Base-by-base conservation (phyloP, 805 yeast species). In the Candida takata region DNA sequence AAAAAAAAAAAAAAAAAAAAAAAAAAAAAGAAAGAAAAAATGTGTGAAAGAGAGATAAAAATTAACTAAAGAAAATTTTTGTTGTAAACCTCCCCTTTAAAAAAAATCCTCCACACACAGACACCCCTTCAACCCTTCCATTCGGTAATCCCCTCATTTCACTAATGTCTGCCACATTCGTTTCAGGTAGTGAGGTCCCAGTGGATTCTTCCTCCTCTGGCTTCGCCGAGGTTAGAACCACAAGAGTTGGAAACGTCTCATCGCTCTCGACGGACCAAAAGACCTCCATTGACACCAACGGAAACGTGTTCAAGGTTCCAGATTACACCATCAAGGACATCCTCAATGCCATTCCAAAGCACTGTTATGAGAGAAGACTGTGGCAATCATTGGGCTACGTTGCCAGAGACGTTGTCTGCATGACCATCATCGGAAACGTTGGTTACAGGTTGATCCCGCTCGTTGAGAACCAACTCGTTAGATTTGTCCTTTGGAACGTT, bases 261-360 rank as follows among this genome's bases (percentile, higher is more conserved):
- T 44, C 48, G 13, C 33, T 53, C 24, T 28, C 37, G 26, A 10
- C 45, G n/a, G 30, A 39, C 24, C 42, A 54, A 41, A 43, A 49
- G 27, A 42, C 54, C 17, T 74, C 78, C 24, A 59, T 65, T 34
- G 73, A 73, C 51, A 67, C 77, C 15, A 48, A 60, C 41, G 83
- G 83, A 33, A 63, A 70, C 18, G 69, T 60, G 17, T 76, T 75
- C 54, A 63, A 65, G 34, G 82, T 70, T 5, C 83, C 83, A n/a
- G 79, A 76, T 47, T 76, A 61, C 58, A 60, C 79, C 41, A 74
- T 76, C 51, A 71, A 69, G 55, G 79, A 75, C 40, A 65, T 76
- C 35, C 58, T 76, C 40, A 61, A 64, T 34, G 76, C 75, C 25
- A 75, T 76, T 45, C 83, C 83, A 44, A 67, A 69, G 42, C 74